Percentiles rank a stretch among this genome's conserved stretches.
Conservation (phyloP, 2,329 filamentous ascomycete genomes). For the Ascochyta rabiei region DNA sequence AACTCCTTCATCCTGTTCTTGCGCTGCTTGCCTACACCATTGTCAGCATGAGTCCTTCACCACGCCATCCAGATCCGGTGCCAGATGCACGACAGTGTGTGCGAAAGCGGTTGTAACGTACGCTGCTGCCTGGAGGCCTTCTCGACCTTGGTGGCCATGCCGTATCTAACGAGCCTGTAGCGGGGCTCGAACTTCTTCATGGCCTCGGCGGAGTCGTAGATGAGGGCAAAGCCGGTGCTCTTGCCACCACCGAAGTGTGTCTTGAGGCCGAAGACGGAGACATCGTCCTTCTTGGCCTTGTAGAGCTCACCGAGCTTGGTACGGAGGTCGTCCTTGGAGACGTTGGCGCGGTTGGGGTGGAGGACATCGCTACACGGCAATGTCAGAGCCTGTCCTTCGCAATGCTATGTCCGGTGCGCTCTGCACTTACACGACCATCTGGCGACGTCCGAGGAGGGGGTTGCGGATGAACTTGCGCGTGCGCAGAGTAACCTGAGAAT, state of each 20-base stretch:
- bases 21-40: slow-evolving; percentile 90
- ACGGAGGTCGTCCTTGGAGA: slow-evolving; percentile 98
- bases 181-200: slow-evolving; percentile 99
- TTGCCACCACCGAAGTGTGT: slow-evolving; percentile 99
- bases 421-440: slow-evolving; percentile 91
- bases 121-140: slow-evolving; percentile 98
- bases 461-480: slow-evolving; percentile 99
- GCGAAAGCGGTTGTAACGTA: slow-evolving; percentile 63
- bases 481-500: slow-evolving; percentile 67
- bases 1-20: slow-evolving; percentile 99
- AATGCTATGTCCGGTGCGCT: slow-evolving; percentile 21
- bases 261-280: slow-evolving; percentile 97
- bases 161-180: slow-evolving; percentile 95
- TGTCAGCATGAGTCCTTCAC: slow-evolving; percentile 38
- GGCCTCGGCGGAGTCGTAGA: slow-evolving; percentile 98
- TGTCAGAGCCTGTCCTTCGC: slow-evolving; percentile 37
- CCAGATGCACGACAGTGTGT: slow-evolving; percentile 12
- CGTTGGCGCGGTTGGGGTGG: slow-evolving; percentile 97
- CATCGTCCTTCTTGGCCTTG: slow-evolving; percentile 97
- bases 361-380: slow-evolving; percentile 83
- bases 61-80: slow-evolving; percentile 11
- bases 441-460: slow-evolving; percentile 96
- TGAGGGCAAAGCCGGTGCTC: slow-evolving; percentile 96
- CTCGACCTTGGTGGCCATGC: slow-evolving; percentile 92
- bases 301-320: slow-evolving; percentile 93